Evolutionary conservation across 192 early-diverging fungal genomes (phyloP), one percentile per base, ranked within the genome.

Genomic region (Gaertneriomyces semiglobifer): DNA sequence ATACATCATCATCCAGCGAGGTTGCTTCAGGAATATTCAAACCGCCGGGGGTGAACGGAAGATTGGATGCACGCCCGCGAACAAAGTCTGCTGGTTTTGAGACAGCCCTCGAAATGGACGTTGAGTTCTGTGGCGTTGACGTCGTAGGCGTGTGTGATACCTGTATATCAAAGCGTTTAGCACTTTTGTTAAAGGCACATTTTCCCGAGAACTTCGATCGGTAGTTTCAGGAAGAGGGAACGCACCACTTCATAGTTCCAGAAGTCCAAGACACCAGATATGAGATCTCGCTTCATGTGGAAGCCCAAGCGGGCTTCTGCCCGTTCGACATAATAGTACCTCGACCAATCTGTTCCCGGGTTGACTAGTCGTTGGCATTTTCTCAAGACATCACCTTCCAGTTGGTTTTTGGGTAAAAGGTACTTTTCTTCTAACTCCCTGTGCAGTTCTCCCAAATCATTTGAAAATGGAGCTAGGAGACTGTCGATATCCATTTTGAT

Each of bases 21-120:
- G 69, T 53, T 6, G 58, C 53, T 55, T 80, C 88, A 57, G 58
- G 6, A 6, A 74, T 20, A 46, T n/a, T 47, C 11, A 72, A 45
- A 33, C 60, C 62, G 65, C 89, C 92, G 5, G 90, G 90, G 5
- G 86, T 81, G 70, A 94, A 94, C 1, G 90, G 92, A 53, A 88
- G 77, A 53, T 86, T 81, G 5, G 83, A 77, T 4, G 85, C 83
- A 18, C 74, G 75, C 9, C 92, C 91, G 11, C 86, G 78, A 1
- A 92, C 90, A 65, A 90, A 92, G 64, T 88, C 80, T n/a, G 79
- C 62, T 18, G 75, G 51, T 4, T 68, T 72, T 1, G 80, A 77
- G 57, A 86, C 79, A 11, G 81, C 79, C 16, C 92, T 78, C 1
- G 77, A 69, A 12, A 94, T 80, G n/a, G 86, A 88, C 0, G 89